Conservation (phyloP, 179 eudicot species). For the Beta corolliflora region DNA sequence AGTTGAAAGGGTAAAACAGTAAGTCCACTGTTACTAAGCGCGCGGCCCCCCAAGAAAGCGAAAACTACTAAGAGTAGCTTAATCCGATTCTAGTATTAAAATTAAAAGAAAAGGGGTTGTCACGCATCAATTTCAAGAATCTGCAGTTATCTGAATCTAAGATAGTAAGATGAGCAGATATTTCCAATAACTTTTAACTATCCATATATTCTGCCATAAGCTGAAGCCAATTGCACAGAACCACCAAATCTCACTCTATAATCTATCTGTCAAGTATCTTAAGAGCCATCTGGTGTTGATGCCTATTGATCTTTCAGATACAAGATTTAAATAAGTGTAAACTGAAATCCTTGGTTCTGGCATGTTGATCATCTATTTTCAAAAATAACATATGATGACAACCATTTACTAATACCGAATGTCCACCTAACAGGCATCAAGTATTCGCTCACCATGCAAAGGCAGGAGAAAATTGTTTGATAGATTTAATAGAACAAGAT, state of each 20-base stretch:
- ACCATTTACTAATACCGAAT: neutral
- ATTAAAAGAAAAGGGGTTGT: neutral
- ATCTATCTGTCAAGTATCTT: neutral
- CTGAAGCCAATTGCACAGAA: neutral
- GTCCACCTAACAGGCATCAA: too few relatives aligned
- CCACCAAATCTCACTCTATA: neutral
- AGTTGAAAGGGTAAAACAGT: too few relatives aligned
- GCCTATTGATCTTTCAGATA: neutral
- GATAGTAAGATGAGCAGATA: too few relatives aligned
- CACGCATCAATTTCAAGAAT: neutral
- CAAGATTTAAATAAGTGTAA: slow-evolving; percentile 3
- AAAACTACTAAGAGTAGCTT: too few relatives aligned
- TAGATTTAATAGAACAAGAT: neutral
- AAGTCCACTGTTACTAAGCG: too few relatives aligned
- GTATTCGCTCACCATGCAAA: neutral
- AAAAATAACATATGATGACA: neutral
- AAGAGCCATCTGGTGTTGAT: neutral
- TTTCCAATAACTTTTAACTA: neutral
- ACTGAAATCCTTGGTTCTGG: neutral
- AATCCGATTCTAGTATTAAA: neutral
- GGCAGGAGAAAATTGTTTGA: neutral
- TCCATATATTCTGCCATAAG: neutral
- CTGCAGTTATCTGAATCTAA: neutral
- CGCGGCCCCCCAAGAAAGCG: too few relatives aligned
- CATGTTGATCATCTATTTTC: neutral